A percentile compares a stretch with the other conserved stretches of the same genome.
These are phyloP conservation scores for Volvox reticuliferus DNA, from an alignment of 139 green algal genomes.

Conservation along the genomic window DNA sequence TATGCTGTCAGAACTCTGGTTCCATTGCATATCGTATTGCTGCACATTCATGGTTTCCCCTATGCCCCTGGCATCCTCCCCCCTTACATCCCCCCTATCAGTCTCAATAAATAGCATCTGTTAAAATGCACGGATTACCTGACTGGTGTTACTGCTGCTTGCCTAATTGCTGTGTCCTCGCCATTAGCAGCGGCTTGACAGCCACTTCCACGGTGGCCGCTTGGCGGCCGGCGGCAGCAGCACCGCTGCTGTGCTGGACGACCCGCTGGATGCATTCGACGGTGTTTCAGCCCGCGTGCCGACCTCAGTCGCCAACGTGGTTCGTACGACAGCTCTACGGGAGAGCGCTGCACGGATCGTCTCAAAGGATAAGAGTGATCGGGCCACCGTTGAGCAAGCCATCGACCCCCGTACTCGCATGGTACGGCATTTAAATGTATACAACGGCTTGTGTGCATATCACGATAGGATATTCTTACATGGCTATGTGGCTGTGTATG, in stretches of 20 bases:
- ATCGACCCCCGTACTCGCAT: constrained; percentile 96
- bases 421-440: constrained; percentile 57
- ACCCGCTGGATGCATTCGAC: constrained; percentile 67
- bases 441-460: no score
- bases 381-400: constrained; percentile 93
- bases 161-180: background rate
- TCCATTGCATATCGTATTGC: no score
- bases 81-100: no score
- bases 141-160: background rate
- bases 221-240: constrained; percentile 8
- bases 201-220: constrained; percentile 58
- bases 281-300: constrained; percentile 55
- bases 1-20: no score
- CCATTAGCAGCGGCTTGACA: constrained; percentile 65
- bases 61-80: no score
- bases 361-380: constrained; percentile 85
- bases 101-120: no score
- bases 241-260: constrained; percentile 51
- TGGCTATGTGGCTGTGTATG: no score
- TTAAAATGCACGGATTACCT: background rate
- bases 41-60: no score
- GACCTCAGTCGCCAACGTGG: constrained; percentile 56
- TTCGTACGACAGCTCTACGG: constrained; percentile 53
- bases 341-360: constrained; percentile 13
- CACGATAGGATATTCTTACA: no score